These are phyloP conservation scores for Petunia hybrid DNA, from an alignment of 305 asterid genomes.

Conservation along the genomic window DNA sequence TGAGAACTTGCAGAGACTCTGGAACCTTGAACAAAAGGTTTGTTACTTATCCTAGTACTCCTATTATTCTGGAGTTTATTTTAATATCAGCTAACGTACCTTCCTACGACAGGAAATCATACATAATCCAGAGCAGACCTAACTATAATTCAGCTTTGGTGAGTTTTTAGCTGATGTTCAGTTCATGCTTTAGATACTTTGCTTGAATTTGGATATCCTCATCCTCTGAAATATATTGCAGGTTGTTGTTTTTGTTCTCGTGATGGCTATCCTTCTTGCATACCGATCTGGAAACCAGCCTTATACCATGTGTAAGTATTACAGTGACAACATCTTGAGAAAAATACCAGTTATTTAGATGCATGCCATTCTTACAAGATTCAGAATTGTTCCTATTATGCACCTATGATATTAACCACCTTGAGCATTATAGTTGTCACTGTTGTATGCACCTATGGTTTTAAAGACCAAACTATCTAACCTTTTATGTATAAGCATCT, in stretches of 20 bases:
- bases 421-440: not conserved
- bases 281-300: slow-evolving; percentile 55
- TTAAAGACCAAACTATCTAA: not conserved
- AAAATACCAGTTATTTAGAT: not conserved
- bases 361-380: not conserved
- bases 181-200: not conserved
- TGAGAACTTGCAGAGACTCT: slow-evolving; percentile 81
- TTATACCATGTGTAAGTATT: slow-evolving; percentile 54
- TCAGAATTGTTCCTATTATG: not conserved
- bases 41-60: slow-evolving; percentile 30
- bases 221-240: slow-evolving; percentile 47
- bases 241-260: slow-evolving; percentile 62
- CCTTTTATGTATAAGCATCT: not conserved
- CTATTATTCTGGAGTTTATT: not conserved
- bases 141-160: slow-evolving; percentile 44
- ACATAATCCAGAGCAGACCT: slow-evolving; percentile 38
- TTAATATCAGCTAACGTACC: slow-evolving; percentile 28
- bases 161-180: slow-evolving; percentile 27
- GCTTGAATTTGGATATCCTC: slow-evolving; percentile 19
- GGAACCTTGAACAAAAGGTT: slow-evolving; percentile 78
- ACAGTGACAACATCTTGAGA: not conserved
- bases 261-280: slow-evolving; percentile 62
- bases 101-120: slow-evolving; percentile 48
- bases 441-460: slow-evolving; percentile 1
- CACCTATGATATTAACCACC: not conserved